Conservation (phyloP, 768 basidiomycete genomes). For the Suillus alpinus region DNA sequence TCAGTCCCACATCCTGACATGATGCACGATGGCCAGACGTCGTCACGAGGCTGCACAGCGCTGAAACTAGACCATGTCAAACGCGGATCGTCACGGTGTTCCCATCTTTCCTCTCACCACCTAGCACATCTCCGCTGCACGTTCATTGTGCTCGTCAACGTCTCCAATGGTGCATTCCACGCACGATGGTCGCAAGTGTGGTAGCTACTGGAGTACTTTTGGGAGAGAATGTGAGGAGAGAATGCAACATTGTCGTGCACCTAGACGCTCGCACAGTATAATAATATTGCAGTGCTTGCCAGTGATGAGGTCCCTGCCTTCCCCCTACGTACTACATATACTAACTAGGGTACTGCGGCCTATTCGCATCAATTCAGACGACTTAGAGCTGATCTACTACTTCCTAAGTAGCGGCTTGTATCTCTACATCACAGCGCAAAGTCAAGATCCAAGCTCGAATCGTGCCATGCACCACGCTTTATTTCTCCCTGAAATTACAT, state of each 20-base stretch:
- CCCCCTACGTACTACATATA: no score
- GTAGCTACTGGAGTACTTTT: background rate
- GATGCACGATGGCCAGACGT: background rate
- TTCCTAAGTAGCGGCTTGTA: no score
- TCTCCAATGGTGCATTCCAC: background rate
- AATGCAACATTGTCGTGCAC: background rate
- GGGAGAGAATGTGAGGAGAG: background rate
- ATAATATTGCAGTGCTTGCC: no score
- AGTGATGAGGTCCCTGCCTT: no score
- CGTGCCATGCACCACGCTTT: constrained; percentile 1
- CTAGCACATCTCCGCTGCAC: background rate
- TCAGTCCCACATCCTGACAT: background rate
- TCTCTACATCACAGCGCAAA: background rate
- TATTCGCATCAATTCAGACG: no score
- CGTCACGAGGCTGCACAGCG: background rate
- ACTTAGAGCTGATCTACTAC: no score
- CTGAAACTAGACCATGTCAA: background rate
- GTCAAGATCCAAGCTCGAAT: background rate
- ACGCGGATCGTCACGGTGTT: background rate
- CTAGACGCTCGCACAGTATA: no score
- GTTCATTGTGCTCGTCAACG: no score
- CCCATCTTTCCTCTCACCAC: background rate
- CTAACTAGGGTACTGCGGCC: no score
- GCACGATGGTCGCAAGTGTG: background rate
- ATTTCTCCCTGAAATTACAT: background rate